phyloP scores from a whole-genome alignment of 768 basidiomycete species.

The Russula dissimulans region DNA sequence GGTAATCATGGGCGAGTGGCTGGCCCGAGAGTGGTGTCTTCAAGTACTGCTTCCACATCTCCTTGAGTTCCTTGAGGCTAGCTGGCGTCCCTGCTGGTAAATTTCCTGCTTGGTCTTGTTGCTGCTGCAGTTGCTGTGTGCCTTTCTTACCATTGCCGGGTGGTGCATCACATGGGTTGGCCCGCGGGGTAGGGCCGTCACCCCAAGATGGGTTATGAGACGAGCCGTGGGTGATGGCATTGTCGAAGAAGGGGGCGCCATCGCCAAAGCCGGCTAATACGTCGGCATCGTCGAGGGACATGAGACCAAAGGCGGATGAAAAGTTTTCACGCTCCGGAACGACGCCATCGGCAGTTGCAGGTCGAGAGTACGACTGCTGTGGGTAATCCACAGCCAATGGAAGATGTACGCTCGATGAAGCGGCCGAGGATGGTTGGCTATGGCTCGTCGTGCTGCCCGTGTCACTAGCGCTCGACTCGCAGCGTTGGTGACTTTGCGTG shows the following conservation, averaged over 20 bases:
- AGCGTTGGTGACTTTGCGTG: slow-evolving; percentile 19
- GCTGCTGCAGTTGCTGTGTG: slow-evolving; percentile 21
- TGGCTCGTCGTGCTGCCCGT: slow-evolving; percentile 35
- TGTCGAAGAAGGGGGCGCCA: slow-evolving; percentile 52
- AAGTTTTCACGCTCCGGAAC: slow-evolving; percentile 24
- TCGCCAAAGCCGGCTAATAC: slow-evolving; percentile 55
- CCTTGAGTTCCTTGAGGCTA: slow-evolving; percentile 41
- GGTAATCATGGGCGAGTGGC: slow-evolving; percentile 3
- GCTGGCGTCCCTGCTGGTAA: slow-evolving; percentile 26
- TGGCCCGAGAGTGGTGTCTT: slow-evolving; percentile 49
- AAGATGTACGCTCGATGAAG: slow-evolving; percentile 44
- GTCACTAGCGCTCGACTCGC: slow-evolving; percentile 30
- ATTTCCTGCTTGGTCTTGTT: slow-evolving; percentile 24
- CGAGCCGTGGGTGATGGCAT: slow-evolving; percentile 1
- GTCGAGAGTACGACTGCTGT: slow-evolving; percentile 16
- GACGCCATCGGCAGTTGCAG: slow-evolving; percentile 17
- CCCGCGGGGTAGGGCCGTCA: slow-evolving; percentile 17
- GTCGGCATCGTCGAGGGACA: slow-evolving; percentile 68
- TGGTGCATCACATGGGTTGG: slow-evolving; percentile 10
- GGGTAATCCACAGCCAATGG: slow-evolving; percentile 29
- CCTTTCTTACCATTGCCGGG: slow-evolving; percentile 19
- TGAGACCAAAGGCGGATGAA: slow-evolving; percentile 53
- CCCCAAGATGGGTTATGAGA: slow-evolving; percentile 11
- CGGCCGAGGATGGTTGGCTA: slow-evolving; percentile 44
- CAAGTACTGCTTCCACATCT: slow-evolving; percentile 71